phyloP scores from a whole-genome alignment of 1,284 basidiomycete species.

The Trichosporon sp. region DNA sequence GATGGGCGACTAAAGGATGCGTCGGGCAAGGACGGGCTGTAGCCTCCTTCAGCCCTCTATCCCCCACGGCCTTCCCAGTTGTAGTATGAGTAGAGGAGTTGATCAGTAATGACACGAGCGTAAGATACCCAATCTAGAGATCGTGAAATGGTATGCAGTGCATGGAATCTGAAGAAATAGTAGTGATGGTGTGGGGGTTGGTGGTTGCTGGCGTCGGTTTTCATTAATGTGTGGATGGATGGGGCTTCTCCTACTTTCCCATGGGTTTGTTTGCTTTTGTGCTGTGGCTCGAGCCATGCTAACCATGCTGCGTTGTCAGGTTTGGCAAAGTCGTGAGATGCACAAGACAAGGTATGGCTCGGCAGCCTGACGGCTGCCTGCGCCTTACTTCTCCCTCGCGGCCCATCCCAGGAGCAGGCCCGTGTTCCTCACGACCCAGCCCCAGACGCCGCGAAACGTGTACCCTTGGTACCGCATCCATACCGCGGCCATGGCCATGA shows the following conservation, averaged over 20 bases:
- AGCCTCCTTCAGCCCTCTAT: too few species aligned
- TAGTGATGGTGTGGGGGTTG: background rate
- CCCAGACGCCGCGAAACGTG: slow-evolving; percentile 49
- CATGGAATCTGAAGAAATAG: slow-evolving; percentile 17
- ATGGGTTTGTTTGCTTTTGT: too few species aligned
- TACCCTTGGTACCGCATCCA: slow-evolving; percentile 55
- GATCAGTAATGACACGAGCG: background rate
- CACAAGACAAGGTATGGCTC: too few species aligned
- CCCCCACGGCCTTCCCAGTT: too few species aligned
- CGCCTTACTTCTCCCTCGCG: background rate
- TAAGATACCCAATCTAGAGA: background rate
- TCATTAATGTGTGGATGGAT: background rate
- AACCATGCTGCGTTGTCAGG: too few species aligned
- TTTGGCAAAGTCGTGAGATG: too few species aligned
- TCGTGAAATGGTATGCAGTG: slow-evolving; percentile 14
- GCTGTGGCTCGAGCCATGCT: too few species aligned
- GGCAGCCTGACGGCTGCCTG: too few species aligned
- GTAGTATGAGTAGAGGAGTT: too few species aligned
- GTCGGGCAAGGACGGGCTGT: slow-evolving; percentile 37
- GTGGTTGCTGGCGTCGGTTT: background rate
- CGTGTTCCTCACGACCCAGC: slow-evolving; percentile 42
- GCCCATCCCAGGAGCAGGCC: slow-evolving; percentile 18
- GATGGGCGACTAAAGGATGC: slow-evolving; percentile 74
- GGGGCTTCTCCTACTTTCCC: too few species aligned
- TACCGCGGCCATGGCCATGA: slow-evolving; percentile 42